Evolutionary conservation across 352 stramenopile genomes (phyloP).

Genomic region (Phytophthora podocarpi): DNA sequence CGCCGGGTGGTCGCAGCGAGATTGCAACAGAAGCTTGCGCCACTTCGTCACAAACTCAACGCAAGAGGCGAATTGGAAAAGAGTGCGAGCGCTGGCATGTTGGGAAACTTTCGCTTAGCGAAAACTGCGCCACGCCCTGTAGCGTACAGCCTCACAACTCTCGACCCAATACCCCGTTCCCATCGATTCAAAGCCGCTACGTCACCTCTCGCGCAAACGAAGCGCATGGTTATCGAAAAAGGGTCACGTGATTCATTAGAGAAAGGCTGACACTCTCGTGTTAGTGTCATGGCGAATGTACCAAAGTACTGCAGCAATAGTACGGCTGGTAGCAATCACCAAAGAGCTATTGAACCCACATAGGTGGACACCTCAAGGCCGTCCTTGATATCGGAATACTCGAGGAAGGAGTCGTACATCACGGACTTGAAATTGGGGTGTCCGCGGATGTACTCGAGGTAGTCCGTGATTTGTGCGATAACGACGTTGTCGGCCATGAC

Average conservation of each 20-base stretch:
- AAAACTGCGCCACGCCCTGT: slow-evolving; percentile 39
- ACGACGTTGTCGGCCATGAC: slow-evolving; percentile 51
- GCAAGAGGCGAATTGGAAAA: slow-evolving; percentile 22
- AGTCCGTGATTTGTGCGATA: slow-evolving; percentile 32
- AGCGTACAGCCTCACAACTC: slow-evolving; percentile 56
- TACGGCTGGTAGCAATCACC: too few relatives aligned
- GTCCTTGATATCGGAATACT: slow-evolving; percentile 46
- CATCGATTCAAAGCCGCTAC: slow-evolving; percentile 18
- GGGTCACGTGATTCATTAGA: neutral
- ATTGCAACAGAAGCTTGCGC: slow-evolving; percentile 33
- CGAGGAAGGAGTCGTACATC: slow-evolving; percentile 42
- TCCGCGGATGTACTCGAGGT: slow-evolving; percentile 44
- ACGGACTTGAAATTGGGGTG: slow-evolving; percentile 38
- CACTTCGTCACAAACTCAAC: slow-evolving; percentile 30
- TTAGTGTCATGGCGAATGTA: too few relatives aligned
- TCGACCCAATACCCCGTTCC: slow-evolving; percentile 34
- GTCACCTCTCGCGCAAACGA: neutral
- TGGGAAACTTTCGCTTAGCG: slow-evolving; percentile 31
- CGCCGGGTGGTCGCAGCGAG: slow-evolving; percentile 24
- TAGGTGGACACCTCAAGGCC: slow-evolving; percentile 47
- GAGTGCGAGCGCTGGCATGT: slow-evolving; percentile 12
- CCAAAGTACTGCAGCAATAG: too few relatives aligned
- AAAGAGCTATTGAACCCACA: neutral
- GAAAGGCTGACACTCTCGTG: neutral
- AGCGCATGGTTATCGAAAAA: neutral